These are phyloP conservation scores for Phytophthora pini DNA, from an alignment of 352 stramenopile genomes.

Conservation along the genomic window DNA sequence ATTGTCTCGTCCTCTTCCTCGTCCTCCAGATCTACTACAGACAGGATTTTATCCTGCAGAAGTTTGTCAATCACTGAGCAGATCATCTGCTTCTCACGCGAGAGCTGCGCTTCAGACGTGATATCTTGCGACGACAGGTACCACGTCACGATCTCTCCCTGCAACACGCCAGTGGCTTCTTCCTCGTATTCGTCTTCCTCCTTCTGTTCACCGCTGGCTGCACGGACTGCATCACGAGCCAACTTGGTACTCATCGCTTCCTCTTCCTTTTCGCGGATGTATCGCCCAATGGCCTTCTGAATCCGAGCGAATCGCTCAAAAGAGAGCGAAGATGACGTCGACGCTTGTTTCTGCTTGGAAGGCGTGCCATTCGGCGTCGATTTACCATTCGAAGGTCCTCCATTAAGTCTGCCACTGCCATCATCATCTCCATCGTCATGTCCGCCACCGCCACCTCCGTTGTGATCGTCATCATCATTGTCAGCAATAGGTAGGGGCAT, in stretches of 20 bases:
- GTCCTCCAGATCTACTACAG: slow-evolving; percentile 68
- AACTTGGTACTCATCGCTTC: slow-evolving; percentile 54
- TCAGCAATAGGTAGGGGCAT: slow-evolving; percentile 46
- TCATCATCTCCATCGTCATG: slow-evolving; percentile 37
- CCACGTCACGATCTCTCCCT: slow-evolving; percentile 86
- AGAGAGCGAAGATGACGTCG: slow-evolving; percentile 58
- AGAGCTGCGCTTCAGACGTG: slow-evolving; percentile 81
- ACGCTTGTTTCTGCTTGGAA: slow-evolving; percentile 31
- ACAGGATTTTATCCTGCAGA: slow-evolving; percentile 78
- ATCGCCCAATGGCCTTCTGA: slow-evolving; percentile 78
- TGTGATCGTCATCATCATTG: neutral
- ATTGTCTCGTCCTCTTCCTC: slow-evolving; percentile 39
- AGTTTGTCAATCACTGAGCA: slow-evolving; percentile 84
- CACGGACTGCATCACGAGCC: slow-evolving; percentile 45
- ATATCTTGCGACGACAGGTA: slow-evolving; percentile 88
- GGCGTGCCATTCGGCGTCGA: slow-evolving; percentile 21
- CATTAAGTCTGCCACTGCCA: slow-evolving; percentile 23
- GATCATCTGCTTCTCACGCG: slow-evolving; percentile 84
- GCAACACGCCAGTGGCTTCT: slow-evolving; percentile 63
- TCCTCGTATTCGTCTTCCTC: slow-evolving; percentile 60
- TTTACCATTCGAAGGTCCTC: neutral
- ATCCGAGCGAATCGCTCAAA: slow-evolving; percentile 87
- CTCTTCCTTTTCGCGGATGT: slow-evolving; percentile 86
- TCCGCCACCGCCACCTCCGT: slow-evolving; percentile 60
- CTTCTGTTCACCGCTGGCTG: slow-evolving; percentile 17